Percentiles rank a stretch among this genome's conserved stretches.
These are phyloP conservation scores for Setaria italica DNA, from an alignment of 202 grass and related monocot genomes.

Conservation along the genomic window DNA sequence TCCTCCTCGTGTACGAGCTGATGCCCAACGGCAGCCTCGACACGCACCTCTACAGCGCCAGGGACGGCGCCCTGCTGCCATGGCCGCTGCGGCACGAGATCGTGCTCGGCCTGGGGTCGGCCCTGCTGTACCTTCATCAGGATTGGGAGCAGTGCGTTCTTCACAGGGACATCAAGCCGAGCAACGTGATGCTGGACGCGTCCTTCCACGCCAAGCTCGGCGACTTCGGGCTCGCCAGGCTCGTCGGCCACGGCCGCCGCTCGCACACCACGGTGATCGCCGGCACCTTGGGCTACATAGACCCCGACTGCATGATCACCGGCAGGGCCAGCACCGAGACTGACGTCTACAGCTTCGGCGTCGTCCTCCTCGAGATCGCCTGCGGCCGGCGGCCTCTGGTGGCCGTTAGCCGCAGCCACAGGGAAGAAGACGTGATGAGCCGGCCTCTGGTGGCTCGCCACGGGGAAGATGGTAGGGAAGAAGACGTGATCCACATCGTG, in stretches of 20 bases:
- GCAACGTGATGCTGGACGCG: slow-evolving; percentile 50
- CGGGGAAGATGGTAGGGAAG: too few species aligned
- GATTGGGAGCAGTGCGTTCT: neutral
- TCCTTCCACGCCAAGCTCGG: slow-evolving; percentile 28
- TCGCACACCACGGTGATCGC: neutral
- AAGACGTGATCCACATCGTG: slow-evolving; percentile 7
- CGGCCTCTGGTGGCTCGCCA: too few species aligned
- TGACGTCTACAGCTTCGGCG: slow-evolving; percentile 33
- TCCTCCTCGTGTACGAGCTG: slow-evolving; percentile 55
- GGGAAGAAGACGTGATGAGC: neutral
- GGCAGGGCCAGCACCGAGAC: slow-evolving; percentile 22
- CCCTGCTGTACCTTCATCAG: neutral
- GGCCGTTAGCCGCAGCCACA: too few species aligned
- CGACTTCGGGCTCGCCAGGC: neutral
- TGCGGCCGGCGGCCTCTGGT: slow-evolving; percentile 33
- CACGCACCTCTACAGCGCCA: slow-evolving; percentile 28
- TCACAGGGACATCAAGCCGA: slow-evolving; percentile 31
- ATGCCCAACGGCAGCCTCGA: slow-evolving; percentile 67
- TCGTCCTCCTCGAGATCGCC: slow-evolving; percentile 47
- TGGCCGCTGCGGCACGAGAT: slow-evolving; percentile 35
- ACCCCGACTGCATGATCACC: slow-evolving; percentile 44
- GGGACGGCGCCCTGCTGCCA: neutral
- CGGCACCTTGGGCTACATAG: slow-evolving; percentile 47
- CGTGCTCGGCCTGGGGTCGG: neutral
- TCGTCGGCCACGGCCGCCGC: neutral